Evolutionary conservation across 23 red algal genomes (phyloP).

Genomic region (Gracilariopsis chorda): DNA sequence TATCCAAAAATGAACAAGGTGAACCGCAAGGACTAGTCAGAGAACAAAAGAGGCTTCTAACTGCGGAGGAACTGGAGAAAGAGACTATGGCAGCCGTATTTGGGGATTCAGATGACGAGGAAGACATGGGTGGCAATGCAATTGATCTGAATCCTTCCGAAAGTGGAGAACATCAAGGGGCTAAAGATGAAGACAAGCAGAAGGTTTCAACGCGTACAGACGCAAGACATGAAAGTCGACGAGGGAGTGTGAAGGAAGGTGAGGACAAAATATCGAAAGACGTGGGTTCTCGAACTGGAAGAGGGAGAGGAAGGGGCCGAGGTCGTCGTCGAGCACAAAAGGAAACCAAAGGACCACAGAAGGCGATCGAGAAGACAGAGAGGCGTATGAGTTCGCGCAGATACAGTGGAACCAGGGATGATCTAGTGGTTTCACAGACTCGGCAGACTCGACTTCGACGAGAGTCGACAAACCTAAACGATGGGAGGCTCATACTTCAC

Average conservation of each 20-base stretch:
- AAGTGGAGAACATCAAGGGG: not conserved
- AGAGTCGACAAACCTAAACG: constrained; percentile 44
- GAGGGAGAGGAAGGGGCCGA: not conserved
- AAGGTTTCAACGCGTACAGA: not conserved
- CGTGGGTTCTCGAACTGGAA: not conserved
- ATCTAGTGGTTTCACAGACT: not conserved
- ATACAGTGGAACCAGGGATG: not conserved
- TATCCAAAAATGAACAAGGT: too few species aligned
- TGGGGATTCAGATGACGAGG: not conserved
- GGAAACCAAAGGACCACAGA: not conserved
- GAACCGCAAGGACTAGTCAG: not conserved
- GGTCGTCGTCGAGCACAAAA: constrained; percentile 3
- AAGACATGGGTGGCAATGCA: not conserved
- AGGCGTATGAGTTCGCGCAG: constrained; percentile 23
- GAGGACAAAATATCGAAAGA: not conserved
- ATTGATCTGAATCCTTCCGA: not conserved
- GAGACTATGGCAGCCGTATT: constrained; percentile 7
- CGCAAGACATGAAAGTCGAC: not conserved
- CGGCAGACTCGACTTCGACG: constrained; percentile 34
- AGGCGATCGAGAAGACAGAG: not conserved
- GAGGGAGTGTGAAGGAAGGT: not conserved
- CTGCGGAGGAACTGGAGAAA: not conserved
- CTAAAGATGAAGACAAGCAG: not conserved
- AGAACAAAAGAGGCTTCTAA: not conserved
- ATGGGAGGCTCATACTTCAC: not conserved